These are phyloP conservation scores for Aureobasidium sp. DNA, from an alignment of 2,329 filamentous ascomycete genomes.

Conservation along the genomic window DNA sequence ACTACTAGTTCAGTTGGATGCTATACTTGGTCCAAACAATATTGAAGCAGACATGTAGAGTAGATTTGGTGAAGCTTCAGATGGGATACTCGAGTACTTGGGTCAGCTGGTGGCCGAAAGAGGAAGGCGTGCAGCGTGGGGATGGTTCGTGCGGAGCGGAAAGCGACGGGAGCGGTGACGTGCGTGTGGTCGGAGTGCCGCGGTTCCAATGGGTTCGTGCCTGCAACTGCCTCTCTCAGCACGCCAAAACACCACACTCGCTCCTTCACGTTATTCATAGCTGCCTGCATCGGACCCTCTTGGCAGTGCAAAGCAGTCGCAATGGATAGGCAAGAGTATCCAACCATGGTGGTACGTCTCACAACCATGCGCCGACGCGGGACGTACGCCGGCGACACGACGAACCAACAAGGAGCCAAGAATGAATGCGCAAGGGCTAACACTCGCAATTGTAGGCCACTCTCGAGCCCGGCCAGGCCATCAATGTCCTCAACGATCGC, in stretches of 20 bases:
- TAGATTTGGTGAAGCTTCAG: neutral
- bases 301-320: neutral
- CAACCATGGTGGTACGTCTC: conserved; percentile 77
- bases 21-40: neutral
- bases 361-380: neutral
- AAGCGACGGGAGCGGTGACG: neutral
- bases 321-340: conserved; percentile 82
- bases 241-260: neutral
- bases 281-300: neutral
- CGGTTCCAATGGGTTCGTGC: neutral
- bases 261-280: neutral
- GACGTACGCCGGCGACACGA: neutral
- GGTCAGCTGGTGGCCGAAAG: neutral
- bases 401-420: neutral
- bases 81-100: too few species aligned
- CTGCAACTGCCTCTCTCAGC: neutral
- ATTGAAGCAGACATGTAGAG: neutral
- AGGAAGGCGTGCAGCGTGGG: neutral
- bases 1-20: neutral
- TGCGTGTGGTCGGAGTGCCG: neutral
- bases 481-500: conserved; percentile 74
- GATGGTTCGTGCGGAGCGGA: neutral
- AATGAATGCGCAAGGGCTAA: neutral
- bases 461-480: conserved; percentile 75
- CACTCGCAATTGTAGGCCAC: conserved; percentile 52